Evolutionary conservation across 495 filamentous ascomycete species (phyloP).

Genomic region (Lindgomyces ingoldianus): DNA sequence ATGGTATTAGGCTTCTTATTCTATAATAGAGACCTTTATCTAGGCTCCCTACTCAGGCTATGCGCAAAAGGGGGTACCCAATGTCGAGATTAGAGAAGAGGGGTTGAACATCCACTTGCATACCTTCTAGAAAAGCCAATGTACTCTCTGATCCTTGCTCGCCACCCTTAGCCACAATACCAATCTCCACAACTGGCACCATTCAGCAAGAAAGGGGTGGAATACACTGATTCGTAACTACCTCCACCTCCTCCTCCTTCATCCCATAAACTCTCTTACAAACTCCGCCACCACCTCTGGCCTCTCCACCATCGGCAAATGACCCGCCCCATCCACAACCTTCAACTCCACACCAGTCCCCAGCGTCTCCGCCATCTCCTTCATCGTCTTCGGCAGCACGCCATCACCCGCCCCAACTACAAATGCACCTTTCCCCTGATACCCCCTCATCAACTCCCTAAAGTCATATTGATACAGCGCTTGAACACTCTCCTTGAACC

Average conservation of each 20-base stretch:
- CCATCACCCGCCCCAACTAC: constrained; percentile 74
- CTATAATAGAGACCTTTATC: too few species aligned
- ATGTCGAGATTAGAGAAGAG: too few species aligned
- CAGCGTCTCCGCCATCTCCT: constrained; percentile 62
- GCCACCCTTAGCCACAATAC: too few species aligned
- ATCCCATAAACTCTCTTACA: constrained; percentile 56
- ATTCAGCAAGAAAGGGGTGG: not conserved
- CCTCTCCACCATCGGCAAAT: constrained; percentile 82
- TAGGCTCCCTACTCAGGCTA: too few species aligned
- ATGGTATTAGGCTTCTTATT: too few species aligned
- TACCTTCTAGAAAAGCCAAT: too few species aligned
- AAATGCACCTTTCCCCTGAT: constrained; percentile 62
- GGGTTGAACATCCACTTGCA: too few species aligned
- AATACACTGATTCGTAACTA: not conserved
- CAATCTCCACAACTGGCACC: constrained; percentile 27
- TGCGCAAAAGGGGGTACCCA: too few species aligned
- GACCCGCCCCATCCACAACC: constrained; percentile 66
- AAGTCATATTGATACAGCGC: constrained; percentile 78
- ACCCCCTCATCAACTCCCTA: constrained; percentile 59
- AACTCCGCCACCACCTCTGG: constrained; percentile 64
- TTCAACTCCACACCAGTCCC: constrained; percentile 58
- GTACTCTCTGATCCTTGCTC: too few species aligned
- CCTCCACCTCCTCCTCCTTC: not conserved
- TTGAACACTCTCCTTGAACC: constrained; percentile 68
- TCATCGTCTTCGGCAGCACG: constrained; percentile 73